Conservation (phyloP, 495 filamentous ascomycete genomes). For the Xylaria intraflava region DNA sequence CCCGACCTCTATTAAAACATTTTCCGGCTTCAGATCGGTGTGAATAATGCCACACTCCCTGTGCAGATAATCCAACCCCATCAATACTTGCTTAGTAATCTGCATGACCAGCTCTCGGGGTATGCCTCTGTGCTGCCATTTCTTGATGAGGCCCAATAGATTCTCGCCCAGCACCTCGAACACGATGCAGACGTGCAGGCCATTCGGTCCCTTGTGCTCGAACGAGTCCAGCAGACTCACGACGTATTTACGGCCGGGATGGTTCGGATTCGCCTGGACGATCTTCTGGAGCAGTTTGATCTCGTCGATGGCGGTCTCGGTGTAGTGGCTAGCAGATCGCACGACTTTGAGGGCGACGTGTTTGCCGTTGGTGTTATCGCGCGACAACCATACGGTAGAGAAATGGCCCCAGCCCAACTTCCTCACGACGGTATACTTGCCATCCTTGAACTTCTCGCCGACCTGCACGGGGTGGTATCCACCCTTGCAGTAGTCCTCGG, state of each 20-base stretch:
- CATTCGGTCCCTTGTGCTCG: slow-evolving; percentile 95
- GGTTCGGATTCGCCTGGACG: slow-evolving; percentile 85
- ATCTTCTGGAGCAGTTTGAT: slow-evolving; percentile 97
- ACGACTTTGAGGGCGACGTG: slow-evolving; percentile 98
- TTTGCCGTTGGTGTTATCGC: slow-evolving; percentile 83
- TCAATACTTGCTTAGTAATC: slow-evolving; percentile 95
- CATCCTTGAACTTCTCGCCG: slow-evolving; percentile 96
- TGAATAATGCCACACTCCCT: slow-evolving; percentile 99
- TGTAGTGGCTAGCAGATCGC: slow-evolving; percentile 94
- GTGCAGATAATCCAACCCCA: slow-evolving; percentile 93
- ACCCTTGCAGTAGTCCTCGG: slow-evolving; percentile 98
- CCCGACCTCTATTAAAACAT: slow-evolving; percentile 97
- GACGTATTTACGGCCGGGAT: slow-evolving; percentile 89
- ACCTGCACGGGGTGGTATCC: slow-evolving; percentile 93
- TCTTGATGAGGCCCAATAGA: slow-evolving; percentile 89
- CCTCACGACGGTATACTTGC: slow-evolving; percentile 90
- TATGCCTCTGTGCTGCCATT: slow-evolving; percentile 95
- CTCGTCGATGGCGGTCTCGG: slow-evolving; percentile 97
- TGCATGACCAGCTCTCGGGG: slow-evolving; percentile 95
- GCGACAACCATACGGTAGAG: slow-evolving; percentile 95
- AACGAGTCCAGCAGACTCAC: slow-evolving; percentile 95
- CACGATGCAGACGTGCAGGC: slow-evolving; percentile 97
- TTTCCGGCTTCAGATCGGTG: slow-evolving; percentile 96
- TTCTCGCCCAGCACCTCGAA: slow-evolving; percentile 98
- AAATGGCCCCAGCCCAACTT: slow-evolving; percentile 99